Percentiles rank a stretch among this genome's conserved stretches.
Conservation (phyloP, 2,329 filamentous ascomycete genomes). For the Metarhizium rileyi region DNA sequence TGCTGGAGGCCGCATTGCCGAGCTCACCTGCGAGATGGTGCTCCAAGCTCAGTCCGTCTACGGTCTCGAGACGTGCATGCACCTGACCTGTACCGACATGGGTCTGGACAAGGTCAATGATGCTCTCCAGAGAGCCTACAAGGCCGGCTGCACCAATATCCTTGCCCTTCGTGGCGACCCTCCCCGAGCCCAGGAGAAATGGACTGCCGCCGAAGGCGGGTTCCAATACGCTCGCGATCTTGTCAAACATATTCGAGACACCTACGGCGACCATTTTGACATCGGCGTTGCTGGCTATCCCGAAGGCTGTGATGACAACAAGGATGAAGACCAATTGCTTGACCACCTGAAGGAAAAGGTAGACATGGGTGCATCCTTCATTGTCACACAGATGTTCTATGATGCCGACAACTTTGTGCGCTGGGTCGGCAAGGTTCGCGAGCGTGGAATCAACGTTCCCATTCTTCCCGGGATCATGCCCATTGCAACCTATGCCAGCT, state of each 20-base stretch:
- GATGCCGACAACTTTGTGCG: conserved; percentile 89
- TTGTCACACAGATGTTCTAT: conserved; percentile 99
- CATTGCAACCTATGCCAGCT: conserved; percentile 91
- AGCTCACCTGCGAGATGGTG: conserved; percentile 96
- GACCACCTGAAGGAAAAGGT: conserved; percentile 96
- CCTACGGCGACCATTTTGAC: conserved; percentile 70
- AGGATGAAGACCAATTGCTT: conserved; percentile 73
- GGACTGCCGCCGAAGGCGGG: conserved; percentile 76
- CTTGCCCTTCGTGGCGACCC: conserved; percentile 88
- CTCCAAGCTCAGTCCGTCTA: conserved; percentile 90
- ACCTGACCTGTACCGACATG: conserved; percentile 98
- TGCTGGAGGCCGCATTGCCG: conserved; percentile 80
- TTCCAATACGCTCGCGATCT: conserved; percentile 92
- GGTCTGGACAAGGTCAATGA: conserved; percentile 83
- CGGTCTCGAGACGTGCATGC: conserved; percentile 97
- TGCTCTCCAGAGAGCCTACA: conserved; percentile 80
- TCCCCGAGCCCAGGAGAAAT: conserved; percentile 85
- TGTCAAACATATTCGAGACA: conserved; percentile 69
- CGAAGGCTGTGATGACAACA: conserved; percentile 89
- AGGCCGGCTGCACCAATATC: conserved; percentile 94
- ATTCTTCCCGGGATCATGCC: conserved; percentile 81
- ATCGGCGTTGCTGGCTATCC: conserved; percentile 97
- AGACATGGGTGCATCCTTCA: conserved; percentile 84
- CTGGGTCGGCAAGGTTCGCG: conserved; percentile 82
- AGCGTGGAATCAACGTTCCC: conserved; percentile 70